These are phyloP conservation scores for Paramarasmius palmivorus DNA, from an alignment of 1,284 basidiomycete genomes.

Conservation along the genomic window DNA sequence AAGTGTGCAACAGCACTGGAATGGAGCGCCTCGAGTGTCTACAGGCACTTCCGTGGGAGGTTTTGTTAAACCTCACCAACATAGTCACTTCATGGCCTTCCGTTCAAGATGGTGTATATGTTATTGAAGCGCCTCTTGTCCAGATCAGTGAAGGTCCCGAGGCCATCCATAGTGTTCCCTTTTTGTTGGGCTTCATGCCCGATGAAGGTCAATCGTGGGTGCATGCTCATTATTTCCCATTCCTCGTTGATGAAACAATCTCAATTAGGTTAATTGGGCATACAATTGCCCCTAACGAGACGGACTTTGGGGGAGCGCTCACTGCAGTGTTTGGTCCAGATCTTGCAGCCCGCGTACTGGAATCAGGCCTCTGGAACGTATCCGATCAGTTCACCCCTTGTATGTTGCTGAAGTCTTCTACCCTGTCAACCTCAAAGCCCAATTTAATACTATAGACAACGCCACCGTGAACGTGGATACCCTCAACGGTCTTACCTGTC, in stretches of 20 bases:
- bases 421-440: background rate
- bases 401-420: slow-evolving; percentile 7
- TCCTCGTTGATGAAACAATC: too few relatives aligned
- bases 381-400: slow-evolving; percentile 16
- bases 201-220: slow-evolving; percentile 24
- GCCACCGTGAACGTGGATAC: slow-evolving; percentile 16
- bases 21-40: slow-evolving; percentile 16
- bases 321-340: slow-evolving; percentile 7
- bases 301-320: slow-evolving; percentile 14
- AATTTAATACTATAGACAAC: slow-evolving; percentile 10
- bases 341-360: slow-evolving; percentile 8
- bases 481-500: slow-evolving; percentile 12
- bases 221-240: too few relatives aligned
- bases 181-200: slow-evolving; percentile 21
- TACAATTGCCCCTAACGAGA: slow-evolving; percentile 16
- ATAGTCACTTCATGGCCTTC: slow-evolving; percentile 10
- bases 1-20: slow-evolving; percentile 14
- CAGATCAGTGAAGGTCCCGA: slow-evolving; percentile 16
- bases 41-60: slow-evolving; percentile 17
- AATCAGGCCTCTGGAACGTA: slow-evolving; percentile 20
- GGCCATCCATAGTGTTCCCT: slow-evolving; percentile 18
- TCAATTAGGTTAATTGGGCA: slow-evolving; percentile 14
- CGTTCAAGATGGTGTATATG: slow-evolving; percentile 16
- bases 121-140: slow-evolving; percentile 13
- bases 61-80: slow-evolving; percentile 17